Evolutionary conservation across 345 rosid species (phyloP).

Genomic region (Camelina laxa): DNA sequence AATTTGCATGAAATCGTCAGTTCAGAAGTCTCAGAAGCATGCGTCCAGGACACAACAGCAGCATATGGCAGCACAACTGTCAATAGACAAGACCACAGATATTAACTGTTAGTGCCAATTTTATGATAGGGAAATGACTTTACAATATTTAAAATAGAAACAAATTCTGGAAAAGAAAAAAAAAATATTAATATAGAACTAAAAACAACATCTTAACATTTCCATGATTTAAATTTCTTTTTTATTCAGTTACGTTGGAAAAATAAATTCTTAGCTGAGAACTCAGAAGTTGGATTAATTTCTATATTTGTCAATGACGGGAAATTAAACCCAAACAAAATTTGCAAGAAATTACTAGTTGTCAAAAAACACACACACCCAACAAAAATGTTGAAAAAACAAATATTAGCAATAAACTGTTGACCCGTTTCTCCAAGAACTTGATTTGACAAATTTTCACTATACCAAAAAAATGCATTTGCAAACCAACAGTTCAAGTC

Average conservation of each 20-base stretch:
- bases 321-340: not conserved
- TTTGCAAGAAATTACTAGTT: too few relatives aligned
- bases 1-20: conserved; percentile 2
- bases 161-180: not conserved
- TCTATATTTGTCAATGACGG: not conserved
- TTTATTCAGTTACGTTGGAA: not conserved
- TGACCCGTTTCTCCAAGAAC: not conserved
- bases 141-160: not conserved
- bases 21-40: conserved; percentile 54
- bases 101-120: not conserved
- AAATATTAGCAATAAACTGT: not conserved
- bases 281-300: not conserved
- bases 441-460: not conserved
- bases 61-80: conserved; percentile 74
- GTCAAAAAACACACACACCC: not conserved
- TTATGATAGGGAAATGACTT: not conserved
- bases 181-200: not conserved
- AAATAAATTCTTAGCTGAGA: not conserved
- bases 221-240: not conserved
- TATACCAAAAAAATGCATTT: not conserved
- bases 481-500: not conserved
- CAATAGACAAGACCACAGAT: not conserved
- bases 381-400: not conserved
- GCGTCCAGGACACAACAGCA: conserved; percentile 73
- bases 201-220: not conserved